phyloP scores from a whole-genome alignment of 768 basidiomycete species.

The Tricholoma sp. region DNA sequence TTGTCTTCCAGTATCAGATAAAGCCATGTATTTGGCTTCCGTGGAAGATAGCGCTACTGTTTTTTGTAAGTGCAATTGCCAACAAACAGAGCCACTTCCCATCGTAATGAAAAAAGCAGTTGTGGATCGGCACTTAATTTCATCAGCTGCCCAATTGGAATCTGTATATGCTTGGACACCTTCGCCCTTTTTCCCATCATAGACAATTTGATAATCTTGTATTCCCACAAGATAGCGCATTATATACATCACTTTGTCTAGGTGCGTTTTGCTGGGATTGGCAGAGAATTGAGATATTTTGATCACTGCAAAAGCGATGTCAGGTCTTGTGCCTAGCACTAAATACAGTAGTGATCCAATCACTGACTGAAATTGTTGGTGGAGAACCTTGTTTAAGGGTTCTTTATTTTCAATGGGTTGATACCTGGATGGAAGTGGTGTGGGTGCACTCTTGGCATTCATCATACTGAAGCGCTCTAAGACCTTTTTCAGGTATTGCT shows the following conservation, averaged over 20 bases:
- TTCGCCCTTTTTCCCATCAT: background rate
- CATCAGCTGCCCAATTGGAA: slow-evolving; percentile 16
- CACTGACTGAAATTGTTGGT: slow-evolving; percentile 4
- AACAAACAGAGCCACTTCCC: slow-evolving; percentile 25
- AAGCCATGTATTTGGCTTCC: slow-evolving; percentile 33
- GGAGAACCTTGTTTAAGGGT: background rate
- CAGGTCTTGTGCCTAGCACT: slow-evolving; percentile 10
- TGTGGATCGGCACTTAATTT: slow-evolving; percentile 16
- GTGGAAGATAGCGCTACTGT: slow-evolving; percentile 29
- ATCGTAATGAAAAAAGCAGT: slow-evolving; percentile 27
- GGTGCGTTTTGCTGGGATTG: slow-evolving; percentile 21
- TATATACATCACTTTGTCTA: slow-evolving; percentile 13
- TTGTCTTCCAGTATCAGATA: slow-evolving; percentile 19
- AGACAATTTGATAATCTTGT: slow-evolving; percentile 5
- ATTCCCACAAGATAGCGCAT: slow-evolving; percentile 17
- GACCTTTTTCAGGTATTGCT: slow-evolving; percentile 7
- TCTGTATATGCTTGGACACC: slow-evolving; percentile 10
- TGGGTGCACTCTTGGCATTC: slow-evolving; percentile 4
- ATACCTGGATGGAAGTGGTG: slow-evolving; percentile 4
- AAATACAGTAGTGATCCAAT: slow-evolving; percentile 20
- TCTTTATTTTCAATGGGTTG: background rate
- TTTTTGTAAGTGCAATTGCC: slow-evolving; percentile 28
- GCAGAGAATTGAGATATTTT: slow-evolving; percentile 7
- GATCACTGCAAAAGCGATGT: slow-evolving; percentile 5
- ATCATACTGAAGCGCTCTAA: slow-evolving; percentile 6